Evolutionary conservation across 1,284 basidiomycete species (phyloP).

Genomic region (Trichosporon faecale): DNA sequence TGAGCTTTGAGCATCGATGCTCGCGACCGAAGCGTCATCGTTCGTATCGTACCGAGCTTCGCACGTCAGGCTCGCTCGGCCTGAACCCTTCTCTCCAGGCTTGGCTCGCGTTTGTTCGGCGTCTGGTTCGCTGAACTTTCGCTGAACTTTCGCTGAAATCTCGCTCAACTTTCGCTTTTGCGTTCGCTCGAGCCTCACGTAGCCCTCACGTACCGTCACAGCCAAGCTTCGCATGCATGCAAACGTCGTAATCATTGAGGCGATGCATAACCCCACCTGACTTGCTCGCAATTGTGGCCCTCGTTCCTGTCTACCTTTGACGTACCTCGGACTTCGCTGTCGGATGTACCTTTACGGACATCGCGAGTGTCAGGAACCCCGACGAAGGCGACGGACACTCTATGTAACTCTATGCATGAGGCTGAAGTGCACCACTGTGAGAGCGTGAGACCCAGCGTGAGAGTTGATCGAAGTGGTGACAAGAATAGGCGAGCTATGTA

Average conservation of each 20-base stretch:
- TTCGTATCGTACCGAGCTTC: too few relatives aligned
- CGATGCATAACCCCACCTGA: not conserved
- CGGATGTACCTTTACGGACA: not conserved
- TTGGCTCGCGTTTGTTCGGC: too few relatives aligned
- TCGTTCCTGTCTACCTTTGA: not conserved
- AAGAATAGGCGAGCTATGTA: not conserved
- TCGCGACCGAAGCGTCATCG: too few relatives aligned
- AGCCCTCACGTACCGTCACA: too few relatives aligned
- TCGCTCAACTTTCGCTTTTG: not conserved
- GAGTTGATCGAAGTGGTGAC: not conserved
- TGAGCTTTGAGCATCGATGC: not conserved
- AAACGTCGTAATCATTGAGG: not conserved
- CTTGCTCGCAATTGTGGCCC: not conserved
- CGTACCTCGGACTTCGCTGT: not conserved
- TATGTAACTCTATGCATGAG: not conserved
- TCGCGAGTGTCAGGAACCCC: not conserved
- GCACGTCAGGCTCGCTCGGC: too few relatives aligned
- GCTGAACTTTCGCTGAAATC: too few relatives aligned
- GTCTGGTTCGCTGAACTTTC: too few relatives aligned
- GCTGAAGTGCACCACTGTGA: not conserved
- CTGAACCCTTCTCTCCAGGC: too few relatives aligned
- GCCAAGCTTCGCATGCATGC: too few relatives aligned
- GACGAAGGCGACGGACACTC: not conserved
- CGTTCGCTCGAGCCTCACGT: not conserved
- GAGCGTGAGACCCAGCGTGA: not conserved